Evolutionary conservation across 2,329 filamentous ascomycete genomes (phyloP).

Genomic region (Orbilia brochopaga): DNA sequence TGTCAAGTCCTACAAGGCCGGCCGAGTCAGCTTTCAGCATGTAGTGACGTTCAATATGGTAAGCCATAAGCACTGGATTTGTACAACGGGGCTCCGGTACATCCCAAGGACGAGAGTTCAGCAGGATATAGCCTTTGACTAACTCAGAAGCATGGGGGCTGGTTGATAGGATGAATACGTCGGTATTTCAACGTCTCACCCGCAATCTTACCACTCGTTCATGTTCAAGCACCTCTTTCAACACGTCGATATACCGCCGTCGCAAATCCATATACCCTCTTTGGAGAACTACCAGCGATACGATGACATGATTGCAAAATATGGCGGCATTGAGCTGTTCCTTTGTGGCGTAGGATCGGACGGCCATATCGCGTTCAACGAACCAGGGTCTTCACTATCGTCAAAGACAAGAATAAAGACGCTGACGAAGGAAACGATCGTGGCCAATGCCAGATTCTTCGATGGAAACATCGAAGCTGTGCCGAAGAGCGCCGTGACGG

Average conservation of each 20-base stretch:
- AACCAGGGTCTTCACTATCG: conserved; percentile 78
- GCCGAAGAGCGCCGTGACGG: conserved; percentile 80
- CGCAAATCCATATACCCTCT: conserved; percentile 82
- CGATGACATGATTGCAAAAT: conserved; percentile 75
- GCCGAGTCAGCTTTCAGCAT: conserved; percentile 79
- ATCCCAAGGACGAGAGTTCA: conserved; percentile 16
- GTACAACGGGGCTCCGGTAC: conserved; percentile 7
- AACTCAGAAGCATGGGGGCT: conserved; percentile 57
- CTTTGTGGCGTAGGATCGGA: conserved; percentile 84
- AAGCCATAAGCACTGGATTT: conserved; percentile 55
- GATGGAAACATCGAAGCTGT: conserved; percentile 74
- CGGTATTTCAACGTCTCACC: conserved; percentile 79
- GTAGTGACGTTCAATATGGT: conserved; percentile 89
- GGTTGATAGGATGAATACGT: conserved; percentile 74
- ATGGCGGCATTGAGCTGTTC: conserved; percentile 83
- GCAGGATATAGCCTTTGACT: not conserved
- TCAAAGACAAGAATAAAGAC: conserved; percentile 85
- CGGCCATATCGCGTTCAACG: conserved; percentile 89
- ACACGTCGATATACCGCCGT: conserved; percentile 78
- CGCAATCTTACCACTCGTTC: conserved; percentile 86
- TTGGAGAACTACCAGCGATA: conserved; percentile 79
- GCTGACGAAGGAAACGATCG: conserved; percentile 81
- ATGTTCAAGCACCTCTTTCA: conserved; percentile 95
- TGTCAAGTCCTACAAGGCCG: conserved; percentile 62
- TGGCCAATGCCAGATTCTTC: conserved; percentile 86